phyloP scores from a whole-genome alignment of 441 rosid genomes.

The Pelargonium australe region DNA sequence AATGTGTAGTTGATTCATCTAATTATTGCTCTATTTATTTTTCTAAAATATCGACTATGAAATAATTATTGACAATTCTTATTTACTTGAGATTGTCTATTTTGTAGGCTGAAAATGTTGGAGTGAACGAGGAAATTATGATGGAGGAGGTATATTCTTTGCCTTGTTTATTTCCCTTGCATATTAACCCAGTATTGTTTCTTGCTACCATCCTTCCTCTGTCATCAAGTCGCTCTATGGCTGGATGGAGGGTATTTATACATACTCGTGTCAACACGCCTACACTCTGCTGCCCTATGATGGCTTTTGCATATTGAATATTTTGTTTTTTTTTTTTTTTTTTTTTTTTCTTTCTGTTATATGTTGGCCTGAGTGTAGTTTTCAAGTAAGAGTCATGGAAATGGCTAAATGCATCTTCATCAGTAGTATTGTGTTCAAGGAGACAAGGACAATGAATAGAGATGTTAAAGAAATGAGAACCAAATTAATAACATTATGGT shows the following conservation, averaged over 20 bases:
- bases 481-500: background rate
- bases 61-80: background rate
- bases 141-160: conserved; percentile 23
- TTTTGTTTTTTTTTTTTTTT: too few species aligned
- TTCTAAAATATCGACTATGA: background rate
- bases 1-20: background rate
- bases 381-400: too few species aligned
- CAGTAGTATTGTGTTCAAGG: background rate
- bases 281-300: too few species aligned
- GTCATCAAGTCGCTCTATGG: too few species aligned
- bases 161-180: background rate
- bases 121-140: conserved; percentile 16
- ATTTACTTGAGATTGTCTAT: conserved; percentile 10
- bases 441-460: background rate
- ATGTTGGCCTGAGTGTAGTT: background rate
- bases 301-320: background rate
- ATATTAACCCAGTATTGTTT: background rate
- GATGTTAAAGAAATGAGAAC: background rate
- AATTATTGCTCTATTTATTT: background rate
- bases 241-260: too few species aligned
- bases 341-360: too few species aligned
- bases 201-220: background rate
- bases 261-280: too few species aligned
- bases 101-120: conserved; percentile 21
- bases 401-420: too few species aligned